Evolutionary conservation across 176 grass and related monocot genomes (phyloP).

Genomic region (Stipa capillata): DNA sequence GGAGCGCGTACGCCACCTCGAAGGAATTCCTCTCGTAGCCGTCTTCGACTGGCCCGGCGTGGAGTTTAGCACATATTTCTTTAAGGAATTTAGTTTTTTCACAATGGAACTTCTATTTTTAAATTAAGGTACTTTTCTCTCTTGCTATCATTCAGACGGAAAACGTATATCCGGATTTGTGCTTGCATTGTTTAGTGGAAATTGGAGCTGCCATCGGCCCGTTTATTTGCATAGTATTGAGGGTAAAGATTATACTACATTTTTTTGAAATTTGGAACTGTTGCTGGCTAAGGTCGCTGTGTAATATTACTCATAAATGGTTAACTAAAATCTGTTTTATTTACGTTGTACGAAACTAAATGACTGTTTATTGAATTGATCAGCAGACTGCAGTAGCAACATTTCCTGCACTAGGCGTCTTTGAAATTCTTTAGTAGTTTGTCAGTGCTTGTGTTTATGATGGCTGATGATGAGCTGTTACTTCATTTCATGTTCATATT

Average conservation of each 20-base stretch:
- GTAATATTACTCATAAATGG: not conserved
- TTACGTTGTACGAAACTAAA: not conserved
- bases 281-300: not conserved
- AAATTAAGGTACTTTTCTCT: not conserved
- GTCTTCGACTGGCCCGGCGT: not conserved
- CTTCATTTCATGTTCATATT: not conserved
- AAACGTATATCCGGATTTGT: not conserved
- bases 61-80: not conserved
- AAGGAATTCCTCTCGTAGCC: not conserved
- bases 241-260: not conserved
- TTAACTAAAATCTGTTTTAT: not conserved
- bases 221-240: too few relatives aligned
- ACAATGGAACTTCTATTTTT: not conserved
- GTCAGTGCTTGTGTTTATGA: not conserved
- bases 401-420: not conserved
- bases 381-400: not conserved
- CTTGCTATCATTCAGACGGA: not conserved
- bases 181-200: not conserved
- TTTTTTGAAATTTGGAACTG: not conserved
- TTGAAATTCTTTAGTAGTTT: not conserved
- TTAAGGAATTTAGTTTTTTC: not conserved
- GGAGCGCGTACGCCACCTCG: too few relatives aligned
- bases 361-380: not conserved
- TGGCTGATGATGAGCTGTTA: not conserved
- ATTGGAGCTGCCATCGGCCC: not conserved